Evolutionary conservation across 1,284 basidiomycete genomes (phyloP), one percentile per base, ranked within the genome.

Genomic region (Caloboletus inedulis): DNA sequence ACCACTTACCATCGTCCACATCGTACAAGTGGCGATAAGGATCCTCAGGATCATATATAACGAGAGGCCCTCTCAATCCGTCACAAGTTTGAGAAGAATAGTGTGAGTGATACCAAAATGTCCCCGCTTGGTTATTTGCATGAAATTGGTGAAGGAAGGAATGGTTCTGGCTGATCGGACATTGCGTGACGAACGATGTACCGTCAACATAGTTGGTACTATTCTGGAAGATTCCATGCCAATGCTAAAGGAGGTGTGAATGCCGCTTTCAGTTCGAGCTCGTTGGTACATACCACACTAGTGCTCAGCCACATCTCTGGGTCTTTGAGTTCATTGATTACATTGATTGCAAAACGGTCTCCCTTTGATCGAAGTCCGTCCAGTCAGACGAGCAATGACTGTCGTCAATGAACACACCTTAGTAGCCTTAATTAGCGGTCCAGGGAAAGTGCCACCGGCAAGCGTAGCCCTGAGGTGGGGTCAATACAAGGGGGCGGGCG

Each of bases 41-140:
- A 41, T 74, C 72, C 5, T 69, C 7, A 13, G 64, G 71, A 48
- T 74, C 72, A 45, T 73, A 69, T 19, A 73, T 62, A 13, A 73
- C 62, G 19, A 65, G 31, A 45, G 62, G 51, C 3, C 66, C 66
- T 16, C 62, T 57, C 23, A 69, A 49, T 4, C 68, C 68, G 27
- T 66, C 64, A 29, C 66, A 65, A 3, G 27, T 45, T 31, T 77
- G 76, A 13, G 57, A 18, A 1, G 60, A 72, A 33, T 60, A 64
- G 41, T 73, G 72, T 14, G 66, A 69, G 48, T 73, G 72, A 43
- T 72, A 73, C 63, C 75, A 78, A 56, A 65, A 72, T 3, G 74
- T 74, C 5, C 76, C 72, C n/a, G 65, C 60, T 52, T 69, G 72
- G 37, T 63, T 62, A 27, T 19, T 33, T 1, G 62, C 59, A 1